phyloP scores from a whole-genome alignment of 2,329 filamentous ascomycete species.

The Colletotrichum sp. region DNA sequence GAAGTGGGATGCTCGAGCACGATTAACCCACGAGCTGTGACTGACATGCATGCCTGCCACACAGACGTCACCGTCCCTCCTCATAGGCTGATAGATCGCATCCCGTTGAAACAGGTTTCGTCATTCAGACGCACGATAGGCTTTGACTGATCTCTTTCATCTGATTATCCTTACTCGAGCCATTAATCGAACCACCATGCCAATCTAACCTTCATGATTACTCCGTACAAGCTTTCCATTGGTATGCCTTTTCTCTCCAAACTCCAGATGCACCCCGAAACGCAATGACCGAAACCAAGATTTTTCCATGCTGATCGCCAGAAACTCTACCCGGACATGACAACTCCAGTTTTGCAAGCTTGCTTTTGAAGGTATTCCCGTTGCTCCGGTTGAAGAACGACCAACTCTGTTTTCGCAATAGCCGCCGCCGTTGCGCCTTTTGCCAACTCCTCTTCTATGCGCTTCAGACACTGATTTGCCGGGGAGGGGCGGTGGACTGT shows the following conservation, averaged over 20 bases:
- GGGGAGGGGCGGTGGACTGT: slow-evolving; percentile 13
- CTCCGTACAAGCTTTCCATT: background rate
- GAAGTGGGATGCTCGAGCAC: background rate
- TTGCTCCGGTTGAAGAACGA: slow-evolving; percentile 2
- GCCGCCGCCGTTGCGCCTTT: background rate
- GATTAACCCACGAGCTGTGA: background rate
- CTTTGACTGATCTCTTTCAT: background rate
- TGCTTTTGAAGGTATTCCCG: slow-evolving; percentile 4
- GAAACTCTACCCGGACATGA: background rate
- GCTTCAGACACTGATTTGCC: slow-evolving; percentile 10
- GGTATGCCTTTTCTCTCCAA: background rate
- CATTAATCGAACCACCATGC: background rate
- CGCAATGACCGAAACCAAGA: background rate
- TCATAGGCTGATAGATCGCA: background rate
- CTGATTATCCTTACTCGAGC: background rate
- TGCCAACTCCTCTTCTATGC: slow-evolving; percentile 15
- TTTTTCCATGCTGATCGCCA: background rate
- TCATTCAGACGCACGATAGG: background rate
- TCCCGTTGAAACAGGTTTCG: background rate
- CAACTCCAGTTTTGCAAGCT: slow-evolving; percentile 6
- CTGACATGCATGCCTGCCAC: background rate
- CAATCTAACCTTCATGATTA: background rate
- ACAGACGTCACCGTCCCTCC: background rate
- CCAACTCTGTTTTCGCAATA: background rate
- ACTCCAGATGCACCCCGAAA: background rate